Evolutionary conservation across 2,329 filamentous ascomycete species (phyloP).

Genomic region (Aspergillus sp.): DNA sequence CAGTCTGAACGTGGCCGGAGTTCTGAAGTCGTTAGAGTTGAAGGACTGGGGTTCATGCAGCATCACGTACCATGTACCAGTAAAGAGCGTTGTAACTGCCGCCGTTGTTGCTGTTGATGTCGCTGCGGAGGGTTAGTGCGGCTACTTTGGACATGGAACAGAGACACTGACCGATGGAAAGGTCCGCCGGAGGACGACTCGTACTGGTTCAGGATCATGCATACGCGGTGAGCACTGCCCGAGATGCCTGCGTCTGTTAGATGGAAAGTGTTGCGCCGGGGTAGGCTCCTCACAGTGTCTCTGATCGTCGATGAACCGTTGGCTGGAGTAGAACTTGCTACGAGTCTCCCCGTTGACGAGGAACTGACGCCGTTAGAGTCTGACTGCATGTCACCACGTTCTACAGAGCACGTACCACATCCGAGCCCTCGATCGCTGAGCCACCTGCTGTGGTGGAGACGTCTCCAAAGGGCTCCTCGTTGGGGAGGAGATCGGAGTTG

Average conservation of each 20-base stretch:
- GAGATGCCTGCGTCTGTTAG: constrained; percentile 22
- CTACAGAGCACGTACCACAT: constrained; percentile 38
- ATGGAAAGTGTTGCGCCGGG: too few species aligned
- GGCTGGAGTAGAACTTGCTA: constrained; percentile 68
- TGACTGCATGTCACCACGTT: not conserved
- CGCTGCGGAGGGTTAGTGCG: constrained; percentile 32
- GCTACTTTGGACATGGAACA: not conserved
- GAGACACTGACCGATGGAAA: constrained; percentile 52
- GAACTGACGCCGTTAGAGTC: constrained; percentile 35
- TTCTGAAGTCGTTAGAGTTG: constrained; percentile 43
- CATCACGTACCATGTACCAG: constrained; percentile 57
- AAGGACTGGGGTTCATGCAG: not conserved
- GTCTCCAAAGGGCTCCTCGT: constrained; percentile 54
- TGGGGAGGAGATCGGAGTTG: constrained; percentile 50
- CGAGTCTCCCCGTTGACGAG: constrained; percentile 62
- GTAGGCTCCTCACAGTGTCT: constrained; percentile 52
- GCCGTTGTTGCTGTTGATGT: constrained; percentile 66
- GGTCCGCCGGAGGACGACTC: constrained; percentile 66
- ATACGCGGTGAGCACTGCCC: constrained; percentile 53
- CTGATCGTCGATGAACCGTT: constrained; percentile 68
- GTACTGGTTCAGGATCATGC: constrained; percentile 57
- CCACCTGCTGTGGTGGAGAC: constrained; percentile 57
- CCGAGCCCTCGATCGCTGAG: constrained; percentile 57
- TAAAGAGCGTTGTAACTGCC: constrained; percentile 59
- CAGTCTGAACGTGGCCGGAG: constrained; percentile 62